Evolutionary conservation across 2,329 filamentous ascomycete genomes (phyloP).

Genomic region (Penicillium sp.): DNA sequence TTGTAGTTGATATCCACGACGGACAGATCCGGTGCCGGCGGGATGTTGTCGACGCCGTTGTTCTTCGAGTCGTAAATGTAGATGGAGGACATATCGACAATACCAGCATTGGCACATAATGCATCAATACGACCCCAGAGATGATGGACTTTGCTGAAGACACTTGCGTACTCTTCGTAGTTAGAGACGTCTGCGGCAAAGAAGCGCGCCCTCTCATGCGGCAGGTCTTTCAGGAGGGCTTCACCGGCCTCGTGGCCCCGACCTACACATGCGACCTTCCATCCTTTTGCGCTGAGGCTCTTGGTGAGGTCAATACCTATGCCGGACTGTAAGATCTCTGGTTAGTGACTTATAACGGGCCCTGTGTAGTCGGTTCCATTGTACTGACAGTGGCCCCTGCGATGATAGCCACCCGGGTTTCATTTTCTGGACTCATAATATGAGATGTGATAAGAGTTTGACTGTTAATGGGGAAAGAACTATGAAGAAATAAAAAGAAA

Average conservation of each 20-base stretch:
- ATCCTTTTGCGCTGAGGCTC: constrained; percentile 38
- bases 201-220: constrained; percentile 42
- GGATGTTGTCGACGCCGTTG: constrained; percentile 35
- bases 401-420: constrained; percentile 40
- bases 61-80: constrained; percentile 44
- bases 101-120: constrained; percentile 53
- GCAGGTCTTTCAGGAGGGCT: constrained; percentile 35
- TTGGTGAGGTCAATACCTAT: constrained; percentile 48
- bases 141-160: constrained; percentile 47
- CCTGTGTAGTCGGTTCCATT: background rate
- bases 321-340: constrained; percentile 42
- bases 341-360: background rate
- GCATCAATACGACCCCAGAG: constrained; percentile 51
- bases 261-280: constrained; percentile 38
- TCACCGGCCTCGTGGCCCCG: constrained; percentile 37
- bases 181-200: constrained; percentile 48
- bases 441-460: background rate
- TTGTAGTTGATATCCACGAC: constrained; percentile 55
- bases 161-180: constrained; percentile 47
- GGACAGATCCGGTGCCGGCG: constrained; percentile 46
- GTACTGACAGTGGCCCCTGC: constrained; percentile 44
- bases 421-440: constrained; percentile 17
- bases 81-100: constrained; percentile 48
- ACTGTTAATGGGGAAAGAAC: background rate
- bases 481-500: too few species aligned